These are phyloP conservation scores for Tephrocybe sp. DNA, from an alignment of 768 basidiomycete species.

Conservation along the genomic window DNA sequence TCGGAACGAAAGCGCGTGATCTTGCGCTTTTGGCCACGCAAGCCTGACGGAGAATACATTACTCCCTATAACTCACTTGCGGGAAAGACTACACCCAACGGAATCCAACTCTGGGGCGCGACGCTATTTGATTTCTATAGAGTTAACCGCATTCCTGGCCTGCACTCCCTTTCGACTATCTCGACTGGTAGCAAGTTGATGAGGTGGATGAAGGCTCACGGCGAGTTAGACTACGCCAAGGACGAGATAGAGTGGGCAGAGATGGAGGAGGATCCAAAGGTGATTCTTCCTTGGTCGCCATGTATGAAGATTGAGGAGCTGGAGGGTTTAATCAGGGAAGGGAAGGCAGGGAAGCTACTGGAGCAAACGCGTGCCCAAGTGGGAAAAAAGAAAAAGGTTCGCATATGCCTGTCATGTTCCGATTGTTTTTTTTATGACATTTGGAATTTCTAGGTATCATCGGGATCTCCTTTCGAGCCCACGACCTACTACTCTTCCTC, in stretches of 20 bases:
- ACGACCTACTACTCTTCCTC: conserved; percentile 32
- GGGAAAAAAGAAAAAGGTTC: conserved; percentile 1
- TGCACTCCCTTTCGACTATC: conserved; percentile 13
- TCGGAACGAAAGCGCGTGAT: conserved; percentile 5
- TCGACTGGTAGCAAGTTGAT: conserved; percentile 35
- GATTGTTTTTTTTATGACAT: too few relatives aligned
- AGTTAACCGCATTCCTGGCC: conserved; percentile 21
- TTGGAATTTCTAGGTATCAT: conserved; percentile 10
- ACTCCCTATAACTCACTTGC: conserved; percentile 6
- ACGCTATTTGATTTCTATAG: conserved; percentile 40
- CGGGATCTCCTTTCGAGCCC: conserved; percentile 25
- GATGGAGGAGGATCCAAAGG: conserved; percentile 30
- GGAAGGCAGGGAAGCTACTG: conserved; percentile 1
- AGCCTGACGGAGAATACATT: conserved; percentile 10
- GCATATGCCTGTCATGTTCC: not conserved
- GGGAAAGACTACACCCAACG: conserved; percentile 32
- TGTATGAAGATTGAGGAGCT: conserved; percentile 1
- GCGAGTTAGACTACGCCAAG: conserved; percentile 29
- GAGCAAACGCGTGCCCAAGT: not conserved
- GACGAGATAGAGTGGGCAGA: conserved; percentile 32
- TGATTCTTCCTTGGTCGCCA: conserved; percentile 22
- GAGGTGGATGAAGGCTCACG: conserved; percentile 30
- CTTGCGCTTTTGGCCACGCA: conserved; percentile 16
- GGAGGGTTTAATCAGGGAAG: conserved; percentile 3
- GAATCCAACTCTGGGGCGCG: conserved; percentile 37